Evolutionary conservation across 306 rosid species (phyloP), one percentile per base, ranked within the genome.

Genomic region (Prunus davidiana): DNA sequence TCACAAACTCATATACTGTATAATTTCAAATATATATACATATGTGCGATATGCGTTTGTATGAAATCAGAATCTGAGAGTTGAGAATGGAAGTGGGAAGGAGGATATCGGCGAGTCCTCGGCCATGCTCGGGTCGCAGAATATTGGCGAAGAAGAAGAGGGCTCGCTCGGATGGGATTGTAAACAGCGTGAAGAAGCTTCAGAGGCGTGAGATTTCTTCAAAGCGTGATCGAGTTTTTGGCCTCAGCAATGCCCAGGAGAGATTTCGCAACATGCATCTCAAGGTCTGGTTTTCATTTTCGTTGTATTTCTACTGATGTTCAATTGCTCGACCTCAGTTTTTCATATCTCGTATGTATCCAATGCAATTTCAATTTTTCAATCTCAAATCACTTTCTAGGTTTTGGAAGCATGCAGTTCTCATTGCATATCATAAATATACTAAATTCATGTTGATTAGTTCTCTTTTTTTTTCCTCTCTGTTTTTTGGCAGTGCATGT

Each of bases 221-320:
- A 2, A 91, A 83, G 74, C 88, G 89, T 11, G 90, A 86, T 81
- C 91, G 88, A 55, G 78, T 88, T 50, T 89, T 91, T 61, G 80
- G 86, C 20, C 77, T 89, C 73, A 70, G 86, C 74, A 83, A 88
- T 80, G 87, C 92, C 2, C 86, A 84, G 72, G 92, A 91, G 77
- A 84, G 89, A 73, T 91, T 91, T 74, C 91, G 91, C 78, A 84
- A 88, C 78, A 91, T 91, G 90, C 89, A 90, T 52, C 82, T 91
- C 72, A 67, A 73, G 88, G 90, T 87, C 12, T n/a, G 69, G 72
- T 54, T 20, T 24, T 10, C 8, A 15, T 8, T 60, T 9, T 50
- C 66, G 5, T 63, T 25, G 54, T 12, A 25, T 50, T 38, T 55
- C 25, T 27, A 24, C 22, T 46, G 58, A 19, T 22, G 15, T 34